Conservation (phyloP, 75 land plant species). For the Cupressus sempervirens region DNA sequence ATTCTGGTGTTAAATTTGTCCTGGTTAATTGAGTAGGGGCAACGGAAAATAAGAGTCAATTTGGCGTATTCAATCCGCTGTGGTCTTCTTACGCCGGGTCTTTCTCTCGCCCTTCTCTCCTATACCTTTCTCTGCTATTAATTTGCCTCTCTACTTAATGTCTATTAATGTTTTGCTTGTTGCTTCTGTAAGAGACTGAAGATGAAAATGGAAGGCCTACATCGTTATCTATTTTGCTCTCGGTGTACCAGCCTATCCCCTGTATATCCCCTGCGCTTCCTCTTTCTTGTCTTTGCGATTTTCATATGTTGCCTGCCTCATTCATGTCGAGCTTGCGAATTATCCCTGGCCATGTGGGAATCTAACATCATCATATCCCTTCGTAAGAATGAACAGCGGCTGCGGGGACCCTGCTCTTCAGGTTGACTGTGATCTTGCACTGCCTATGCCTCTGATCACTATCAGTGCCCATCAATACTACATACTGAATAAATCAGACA, state of each 20-base stretch:
- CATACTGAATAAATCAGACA: neutral
- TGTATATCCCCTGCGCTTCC: too few species aligned
- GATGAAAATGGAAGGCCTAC: neutral
- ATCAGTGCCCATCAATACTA: neutral
- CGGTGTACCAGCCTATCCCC: too few species aligned
- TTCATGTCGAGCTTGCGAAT: neutral
- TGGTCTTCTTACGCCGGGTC: neutral
- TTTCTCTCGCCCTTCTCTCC: neutral
- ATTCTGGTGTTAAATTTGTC: neutral
- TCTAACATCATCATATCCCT: neutral
- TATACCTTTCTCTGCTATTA: neutral
- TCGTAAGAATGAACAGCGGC: neutral
- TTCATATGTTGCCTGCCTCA: neutral
- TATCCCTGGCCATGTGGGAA: neutral
- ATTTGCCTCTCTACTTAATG: neutral
- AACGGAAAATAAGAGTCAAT: neutral
- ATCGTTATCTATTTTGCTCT: too few species aligned
- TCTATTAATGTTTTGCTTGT: neutral
- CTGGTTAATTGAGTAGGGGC: neutral
- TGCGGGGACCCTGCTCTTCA: constrained; percentile 1
- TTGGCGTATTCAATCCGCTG: neutral
- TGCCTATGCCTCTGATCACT: neutral
- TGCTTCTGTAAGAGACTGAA: neutral
- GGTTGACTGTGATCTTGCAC: neutral
- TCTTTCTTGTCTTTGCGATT: neutral